A percentile compares a stretch with the other conserved stretches of the same genome.
These are phyloP conservation scores for Remersonia thermophila DNA, from an alignment of 2,329 filamentous ascomycete genomes.

Conservation along the genomic window DNA sequence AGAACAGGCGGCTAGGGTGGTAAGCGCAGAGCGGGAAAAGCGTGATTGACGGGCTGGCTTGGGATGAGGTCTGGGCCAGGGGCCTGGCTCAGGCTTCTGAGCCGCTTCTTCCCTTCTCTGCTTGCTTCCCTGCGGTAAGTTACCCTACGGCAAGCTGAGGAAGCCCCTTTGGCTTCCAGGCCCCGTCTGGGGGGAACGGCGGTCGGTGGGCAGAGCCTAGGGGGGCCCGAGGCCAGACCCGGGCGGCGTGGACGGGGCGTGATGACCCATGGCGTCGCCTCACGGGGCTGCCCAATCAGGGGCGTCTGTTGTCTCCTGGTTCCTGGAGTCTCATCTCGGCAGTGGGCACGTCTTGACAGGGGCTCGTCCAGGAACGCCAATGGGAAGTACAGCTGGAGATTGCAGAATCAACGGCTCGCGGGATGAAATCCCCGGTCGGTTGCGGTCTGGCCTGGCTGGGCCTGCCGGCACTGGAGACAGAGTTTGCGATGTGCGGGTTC, in stretches of 20 bases:
- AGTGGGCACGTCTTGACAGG: conserved; percentile 12
- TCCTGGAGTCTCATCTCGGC: conserved; percentile 19
- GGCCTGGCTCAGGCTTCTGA: neutral
- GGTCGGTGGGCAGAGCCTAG: conserved; percentile 6
- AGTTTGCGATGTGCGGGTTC: no score
- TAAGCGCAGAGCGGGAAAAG: conserved; percentile 11
- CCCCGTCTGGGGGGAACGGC: conserved; percentile 4
- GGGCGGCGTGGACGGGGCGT: conserved; percentile 3
- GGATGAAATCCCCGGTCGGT: conserved; percentile 12
- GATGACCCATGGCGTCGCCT: conserved; percentile 13
- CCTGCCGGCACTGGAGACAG: no score
- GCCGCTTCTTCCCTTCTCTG: conserved; percentile 10
- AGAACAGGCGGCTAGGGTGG: conserved; percentile 1
- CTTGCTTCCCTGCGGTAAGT: no score
- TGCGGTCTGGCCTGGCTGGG: no score
- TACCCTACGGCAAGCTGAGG: no score
- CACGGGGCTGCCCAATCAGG: conserved; percentile 15
- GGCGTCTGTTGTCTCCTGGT: conserved; percentile 1
- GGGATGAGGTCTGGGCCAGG: conserved; percentile 3
- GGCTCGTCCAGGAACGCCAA: conserved; percentile 16
- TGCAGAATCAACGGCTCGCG: conserved; percentile 12
- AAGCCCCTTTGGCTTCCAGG: conserved; percentile 1
- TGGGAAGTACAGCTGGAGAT: conserved; percentile 10
- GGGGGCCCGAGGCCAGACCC: neutral
- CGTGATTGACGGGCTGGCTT: conserved; percentile 1